Percentiles rank a stretch among this genome's conserved stretches.
Evolutionary conservation across 2,329 filamentous ascomycete genomes (phyloP).

Genomic region (Colletotrichum gloeosporioides): DNA sequence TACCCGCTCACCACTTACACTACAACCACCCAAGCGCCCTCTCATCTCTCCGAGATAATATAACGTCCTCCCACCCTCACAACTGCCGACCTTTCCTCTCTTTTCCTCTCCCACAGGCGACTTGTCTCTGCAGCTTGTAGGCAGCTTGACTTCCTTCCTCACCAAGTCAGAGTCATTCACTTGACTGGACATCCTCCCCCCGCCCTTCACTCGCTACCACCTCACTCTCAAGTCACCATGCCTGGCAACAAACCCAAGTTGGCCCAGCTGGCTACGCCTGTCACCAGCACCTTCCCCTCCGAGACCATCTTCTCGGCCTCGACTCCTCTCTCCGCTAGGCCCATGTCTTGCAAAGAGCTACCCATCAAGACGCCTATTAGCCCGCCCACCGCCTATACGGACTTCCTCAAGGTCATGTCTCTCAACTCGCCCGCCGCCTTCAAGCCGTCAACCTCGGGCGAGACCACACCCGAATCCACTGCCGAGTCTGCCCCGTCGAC

Average conservation of each 20-base stretch:
- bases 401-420: slow-evolving; percentile 87
- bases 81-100: slow-evolving; percentile 37
- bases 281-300: slow-evolving; percentile 67
- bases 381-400: slow-evolving; percentile 86
- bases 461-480: slow-evolving; percentile 50
- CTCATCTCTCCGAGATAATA: slow-evolving; percentile 36
- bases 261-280: slow-evolving; percentile 65
- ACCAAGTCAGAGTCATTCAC: slow-evolving; percentile 51
- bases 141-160: slow-evolving; percentile 29
- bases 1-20: slow-evolving; percentile 15
- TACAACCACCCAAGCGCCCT: slow-evolving; percentile 32
- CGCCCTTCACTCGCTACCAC: slow-evolving; percentile 15
- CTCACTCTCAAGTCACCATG: slow-evolving; percentile 44
- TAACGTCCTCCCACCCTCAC: slow-evolving; percentile 35
- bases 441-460: slow-evolving; percentile 55
- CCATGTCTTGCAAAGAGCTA: slow-evolving; percentile 39
- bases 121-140: slow-evolving; percentile 42
- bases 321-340: slow-evolving; percentile 66
- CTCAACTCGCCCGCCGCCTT: slow-evolving; percentile 70
- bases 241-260: slow-evolving; percentile 63
- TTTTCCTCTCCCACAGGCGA: slow-evolving; percentile 33
- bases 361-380: slow-evolving; percentile 90
- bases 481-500: slow-evolving; percentile 43
- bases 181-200: slow-evolving; percentile 41
- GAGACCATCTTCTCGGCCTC: slow-evolving; percentile 63